Evolutionary conservation across 345 rosid species (phyloP).

Genomic region (Syzygium oleosum): DNA sequence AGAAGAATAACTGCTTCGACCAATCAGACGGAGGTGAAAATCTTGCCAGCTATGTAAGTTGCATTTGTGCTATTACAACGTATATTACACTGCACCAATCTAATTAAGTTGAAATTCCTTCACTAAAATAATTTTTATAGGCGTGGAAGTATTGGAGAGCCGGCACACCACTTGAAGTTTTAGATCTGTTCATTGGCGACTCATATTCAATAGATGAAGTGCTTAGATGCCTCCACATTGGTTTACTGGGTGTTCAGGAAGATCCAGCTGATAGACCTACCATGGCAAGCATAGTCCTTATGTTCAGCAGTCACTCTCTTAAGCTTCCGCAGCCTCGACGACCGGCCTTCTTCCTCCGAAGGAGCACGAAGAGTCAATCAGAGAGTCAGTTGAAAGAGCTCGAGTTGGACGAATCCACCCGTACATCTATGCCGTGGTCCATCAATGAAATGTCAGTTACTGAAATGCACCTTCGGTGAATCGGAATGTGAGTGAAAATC

Average conservation of each 20-base stretch:
- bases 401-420: neutral
- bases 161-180: neutral
- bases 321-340: neutral
- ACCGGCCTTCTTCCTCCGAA: neutral
- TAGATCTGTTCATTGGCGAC: conserved; percentile 11
- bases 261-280: too few species aligned
- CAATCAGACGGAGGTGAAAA: rapidly evolving
- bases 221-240: conserved; percentile 16
- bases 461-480: neutral
- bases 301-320: neutral
- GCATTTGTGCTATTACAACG: too few species aligned
- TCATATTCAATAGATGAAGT: conserved; percentile 13
- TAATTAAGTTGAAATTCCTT: too few species aligned
- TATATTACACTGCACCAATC: too few species aligned
- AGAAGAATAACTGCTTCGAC: too few species aligned
- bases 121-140: neutral
- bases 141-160: conserved; percentile 17
- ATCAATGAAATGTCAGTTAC: neutral
- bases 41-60: too few species aligned
- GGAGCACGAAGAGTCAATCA: rapidly evolving
- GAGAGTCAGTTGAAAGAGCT: neutral
- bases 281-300: too few species aligned
- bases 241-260: conserved; percentile 23
- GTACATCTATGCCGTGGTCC: neutral
- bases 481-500: neutral